Evolutionary conservation across 176 grass and related monocot genomes (phyloP).

Genomic region (Ananas comosus): DNA sequence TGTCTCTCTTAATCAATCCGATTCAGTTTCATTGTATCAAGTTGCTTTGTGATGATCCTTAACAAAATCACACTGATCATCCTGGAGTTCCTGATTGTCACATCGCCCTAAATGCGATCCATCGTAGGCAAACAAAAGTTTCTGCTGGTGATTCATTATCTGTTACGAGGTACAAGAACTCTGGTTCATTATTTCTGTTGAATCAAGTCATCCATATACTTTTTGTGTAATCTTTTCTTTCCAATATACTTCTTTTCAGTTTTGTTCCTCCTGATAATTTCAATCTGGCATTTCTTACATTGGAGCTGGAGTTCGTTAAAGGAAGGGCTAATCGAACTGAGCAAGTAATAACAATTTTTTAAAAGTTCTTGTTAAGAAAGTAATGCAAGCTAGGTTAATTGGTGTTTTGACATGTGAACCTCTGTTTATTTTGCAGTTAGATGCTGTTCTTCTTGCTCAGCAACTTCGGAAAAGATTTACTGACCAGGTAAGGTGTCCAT

Average conservation of each 20-base stretch:
- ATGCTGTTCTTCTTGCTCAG: constrained; percentile 84
- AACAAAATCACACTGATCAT: constrained; percentile 56
- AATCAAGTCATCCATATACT: constrained; percentile 10
- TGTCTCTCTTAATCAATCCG: too few relatives aligned
- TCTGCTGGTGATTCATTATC: constrained; percentile 76
- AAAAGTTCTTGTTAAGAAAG: not conserved
- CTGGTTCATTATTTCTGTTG: not conserved
- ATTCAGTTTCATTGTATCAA: not conserved
- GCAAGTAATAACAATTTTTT: constrained; percentile 34
- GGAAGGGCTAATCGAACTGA: constrained; percentile 50
- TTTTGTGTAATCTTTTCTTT: not conserved
- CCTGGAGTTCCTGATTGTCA: constrained; percentile 46
- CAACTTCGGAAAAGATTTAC: constrained; percentile 74
- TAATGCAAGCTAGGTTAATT: not conserved
- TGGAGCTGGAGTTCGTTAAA: constrained; percentile 80
- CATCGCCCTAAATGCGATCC: constrained; percentile 86
- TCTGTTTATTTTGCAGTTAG: constrained; percentile 43
- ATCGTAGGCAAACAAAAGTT: constrained; percentile 79
- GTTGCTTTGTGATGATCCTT: constrained; percentile 32
- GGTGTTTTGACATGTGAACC: not conserved
- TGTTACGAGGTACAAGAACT: constrained; percentile 46
- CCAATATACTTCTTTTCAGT: constrained; percentile 26
- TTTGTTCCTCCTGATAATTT: constrained; percentile 74
- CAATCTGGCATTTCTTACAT: constrained; percentile 65
- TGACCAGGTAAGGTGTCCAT: constrained; percentile 57